Base-by-base conservation (phyloP, 2,329 filamentous ascomycete species). In the Cladosporium sp. region DNA sequence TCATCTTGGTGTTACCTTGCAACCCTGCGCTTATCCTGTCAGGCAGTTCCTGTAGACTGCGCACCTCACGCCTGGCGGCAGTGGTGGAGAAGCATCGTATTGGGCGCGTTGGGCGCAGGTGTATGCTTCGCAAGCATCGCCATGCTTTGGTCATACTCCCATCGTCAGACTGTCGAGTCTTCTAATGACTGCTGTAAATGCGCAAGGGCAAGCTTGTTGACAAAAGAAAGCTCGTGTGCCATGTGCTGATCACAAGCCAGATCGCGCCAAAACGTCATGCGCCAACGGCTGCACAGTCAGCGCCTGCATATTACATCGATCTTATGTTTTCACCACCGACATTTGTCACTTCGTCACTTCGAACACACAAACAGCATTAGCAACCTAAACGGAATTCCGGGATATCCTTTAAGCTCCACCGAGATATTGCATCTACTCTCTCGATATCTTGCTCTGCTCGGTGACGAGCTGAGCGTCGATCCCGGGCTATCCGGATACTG, bases 21-120 rank as follows among this genome's bases (percentile, higher is more conserved):
- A 90, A 91, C 69, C 80, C 82, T 11, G 89, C 88, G n/a, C 85
- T 77, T 51, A 88, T 81, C 63, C 88, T 84, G 56, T 83, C 76
- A 3, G 84, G 83, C 7, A 89, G 80, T 25, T 77, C 71, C 5
- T 80, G 76, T 28, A 83, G 77, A 71, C 85, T 82, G 70, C 81
- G 80, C 26, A 89, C 81, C 70, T 85, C 79, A 65, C 71, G 76
- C 67, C 80, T 79, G 16, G 69, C 64, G 14, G 77, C 63, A 2
- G 85, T 85, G 10, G 78, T 78, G 7, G 85, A 85, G 71, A 90
- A 86, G 68, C 68, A 71, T 69, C 83, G 79, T 5, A 67, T 64
- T 59, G 65, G 59, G 30, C 64, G 36, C 25, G 36, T 28, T 23
- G 56, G 63, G 30, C 51, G 57, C 1, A 16, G 13, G 56, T 58